phyloP scores from a whole-genome alignment of 768 basidiomycete genomes.

The Kwoniella sp. region DNA sequence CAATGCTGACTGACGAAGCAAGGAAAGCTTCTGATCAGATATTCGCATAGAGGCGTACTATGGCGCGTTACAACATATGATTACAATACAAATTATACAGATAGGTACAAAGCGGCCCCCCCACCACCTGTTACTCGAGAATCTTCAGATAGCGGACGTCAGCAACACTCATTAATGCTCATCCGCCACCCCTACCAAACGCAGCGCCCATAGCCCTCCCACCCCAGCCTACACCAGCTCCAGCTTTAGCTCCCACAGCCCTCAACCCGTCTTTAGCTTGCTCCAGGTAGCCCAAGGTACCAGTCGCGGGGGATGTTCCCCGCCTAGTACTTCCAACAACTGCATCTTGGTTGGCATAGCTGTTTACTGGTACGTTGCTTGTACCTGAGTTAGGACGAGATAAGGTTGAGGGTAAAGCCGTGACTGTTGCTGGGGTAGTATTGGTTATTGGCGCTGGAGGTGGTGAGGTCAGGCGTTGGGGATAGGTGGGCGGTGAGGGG shows the following conservation, averaged over 20 bases:
- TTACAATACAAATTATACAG: not conserved
- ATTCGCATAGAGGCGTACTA: too few relatives aligned
- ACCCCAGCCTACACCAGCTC: conserved; percentile 46
- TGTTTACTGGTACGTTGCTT: not conserved
- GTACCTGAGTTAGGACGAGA: not conserved
- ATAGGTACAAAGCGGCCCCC: too few relatives aligned
- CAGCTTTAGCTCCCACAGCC: conserved; percentile 46
- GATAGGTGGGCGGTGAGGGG: conserved; percentile 33
- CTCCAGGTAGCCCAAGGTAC: conserved; percentile 45
- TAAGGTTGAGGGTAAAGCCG: conserved; percentile 9
- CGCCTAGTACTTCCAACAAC: conserved; percentile 10
- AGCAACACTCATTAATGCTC: too few relatives aligned
- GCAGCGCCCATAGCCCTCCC: conserved; percentile 31
- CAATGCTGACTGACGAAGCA: too few relatives aligned
- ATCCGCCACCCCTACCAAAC: conserved; percentile 21
- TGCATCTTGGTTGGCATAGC: not conserved
- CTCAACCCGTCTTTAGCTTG: conserved; percentile 50
- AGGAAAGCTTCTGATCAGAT: too few relatives aligned
- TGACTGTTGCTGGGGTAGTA: conserved; percentile 21
- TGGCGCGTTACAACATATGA: not conserved
- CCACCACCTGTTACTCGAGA: too few relatives aligned
- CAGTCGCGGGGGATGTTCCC: conserved; percentile 23
- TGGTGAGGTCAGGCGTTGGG: conserved; percentile 36
- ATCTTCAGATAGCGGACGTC: too few relatives aligned
- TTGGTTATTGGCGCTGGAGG: conserved; percentile 24